Conservation (phyloP, 768 basidiomycete genomes). For the Pluteus cervinus region DNA sequence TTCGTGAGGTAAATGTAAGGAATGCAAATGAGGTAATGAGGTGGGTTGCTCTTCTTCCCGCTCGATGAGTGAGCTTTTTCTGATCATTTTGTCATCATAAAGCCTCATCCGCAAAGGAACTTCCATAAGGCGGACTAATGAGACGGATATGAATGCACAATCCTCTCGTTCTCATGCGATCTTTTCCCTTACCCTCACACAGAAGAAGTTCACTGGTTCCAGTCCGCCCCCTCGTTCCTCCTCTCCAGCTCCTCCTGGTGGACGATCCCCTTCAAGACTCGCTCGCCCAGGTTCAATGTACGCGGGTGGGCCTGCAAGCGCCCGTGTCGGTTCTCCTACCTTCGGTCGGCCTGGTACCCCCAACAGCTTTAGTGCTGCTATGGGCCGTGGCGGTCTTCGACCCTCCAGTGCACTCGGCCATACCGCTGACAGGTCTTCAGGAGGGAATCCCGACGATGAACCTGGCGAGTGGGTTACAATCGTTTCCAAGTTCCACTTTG, state of each 20-base stretch:
- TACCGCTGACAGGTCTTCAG: conserved; percentile 48
- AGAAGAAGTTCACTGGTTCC: conserved; percentile 79
- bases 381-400: conserved; percentile 59
- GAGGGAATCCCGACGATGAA: conserved; percentile 49
- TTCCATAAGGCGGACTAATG: conserved; percentile 87
- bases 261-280: conserved; percentile 72
- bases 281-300: conserved; percentile 82
- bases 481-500: conserved; percentile 96
- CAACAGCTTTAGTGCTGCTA: conserved; percentile 70
- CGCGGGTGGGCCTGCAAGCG: conserved; percentile 28
- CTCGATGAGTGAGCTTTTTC: conserved; percentile 3
- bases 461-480: conserved; percentile 84
- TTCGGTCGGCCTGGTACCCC: conserved; percentile 76
- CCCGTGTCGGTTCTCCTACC: conserved; percentile 70
- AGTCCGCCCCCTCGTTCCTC: conserved; percentile 67
- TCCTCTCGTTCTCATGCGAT: conserved; percentile 98
- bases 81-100: conserved; percentile 15
- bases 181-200: conserved; percentile 91
- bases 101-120: conserved; percentile 88
- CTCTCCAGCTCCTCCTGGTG: conserved; percentile 67
- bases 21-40: conserved; percentile 87
- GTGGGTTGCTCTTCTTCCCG: conserved; percentile 42
- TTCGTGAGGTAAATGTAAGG: conserved; percentile 87
- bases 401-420: conserved; percentile 82
- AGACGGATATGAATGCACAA: conserved; percentile 99